Base-by-base conservation (phyloP, 2,329 filamentous ascomycete genomes). In the Torrubiella hemipterigena region DNA sequence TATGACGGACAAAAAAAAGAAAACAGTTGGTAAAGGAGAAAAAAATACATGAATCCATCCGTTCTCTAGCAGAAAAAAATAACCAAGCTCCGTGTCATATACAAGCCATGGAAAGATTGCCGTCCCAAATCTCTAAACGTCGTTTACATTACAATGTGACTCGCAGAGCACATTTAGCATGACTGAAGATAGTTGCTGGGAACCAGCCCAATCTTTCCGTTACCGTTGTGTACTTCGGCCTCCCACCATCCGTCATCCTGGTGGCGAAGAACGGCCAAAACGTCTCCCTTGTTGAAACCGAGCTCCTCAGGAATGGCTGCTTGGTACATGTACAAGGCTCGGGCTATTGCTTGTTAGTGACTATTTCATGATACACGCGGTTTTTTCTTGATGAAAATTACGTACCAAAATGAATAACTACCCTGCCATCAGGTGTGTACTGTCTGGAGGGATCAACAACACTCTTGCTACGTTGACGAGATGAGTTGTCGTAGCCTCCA, bases 171-270 rank as follows among this genome's bases (percentile, higher is more conserved):
- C 30, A 27, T 27, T 50, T 47, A 69, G 38, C 62, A 65, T 27
- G 65, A 57, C 52, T 75, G 68, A 37, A 80, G 61, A 45, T 80
- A 80, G 50, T 80, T 80, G 54, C 75, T 79, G 41, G 75, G 75
- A 41, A 80, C 74, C 48, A 80, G 61, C 38, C 75, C 75, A 35
- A 67, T 51, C 30, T 58, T 65, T 30, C 68, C 73, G 39, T 66
- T 70, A 40, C 69, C 67, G 16, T 78, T 77, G 27, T 87, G 82
- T 24, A 95, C 74, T 55, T 95, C 89, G 10, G 93, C 93, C 61
- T 98, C 91, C 91, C 93, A 98, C 91, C 91, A 98, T 14, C 91
- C 91, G 50, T 98, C 91, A 52, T 98, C 91, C 58, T 98, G 91
- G 47, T 93, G 75, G 37, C 87, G 72, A 28, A 95, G 64, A 11